Base-by-base conservation (phyloP, 805 yeast genomes). In the Yarrowia alimentaria region DNA sequence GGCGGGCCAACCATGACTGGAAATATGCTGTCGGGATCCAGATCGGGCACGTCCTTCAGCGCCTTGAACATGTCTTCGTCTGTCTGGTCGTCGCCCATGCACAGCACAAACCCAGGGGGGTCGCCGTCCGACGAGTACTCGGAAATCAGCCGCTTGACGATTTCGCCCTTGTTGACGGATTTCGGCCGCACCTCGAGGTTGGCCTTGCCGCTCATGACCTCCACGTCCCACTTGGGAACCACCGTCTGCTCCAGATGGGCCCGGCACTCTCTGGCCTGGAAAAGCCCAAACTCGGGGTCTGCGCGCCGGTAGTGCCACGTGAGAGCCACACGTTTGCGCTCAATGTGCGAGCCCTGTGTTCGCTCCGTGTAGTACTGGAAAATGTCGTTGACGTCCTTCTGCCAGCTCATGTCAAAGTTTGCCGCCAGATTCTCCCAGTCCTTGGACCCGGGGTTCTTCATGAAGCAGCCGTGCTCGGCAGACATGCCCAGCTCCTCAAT, bases 251-350 rank as follows among this genome's bases (percentile, higher is more conserved):
- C 70, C 56, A 93, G 68, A 54, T 82, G 83, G 17, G 80, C 73
- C 55, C 82, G 77, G 61, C 93, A 76, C 63, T 81, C 79, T 12
- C 76, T 70, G 0, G 97, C 94, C 68, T 88, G 95, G 69, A 77
- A 91, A 34, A 75, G 79, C 22, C 99, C 99, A 58, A 88, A 76
- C 55, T 85, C 96, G 0, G 98, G 98, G 60, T 90, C 99, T 1
- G 96, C 79, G 50, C 94, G 77, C 59, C 99, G 79, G 64, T 91
- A 93, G 68, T 93, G 99, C 99, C 99, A 93, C 1, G 98, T 91
- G 49, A 93, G 68, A 1, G 99, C 98, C 13, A 91, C 96, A 60
- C 88, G 82, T 66, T 93, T 93, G 60, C 76, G 76, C 67, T 93
- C 99, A 45, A 85, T 82, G 57, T 76, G 76, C 1, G 96, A 76